phyloP scores from a whole-genome alignment of 768 basidiomycete genomes.

The Pleurotus sapidus region DNA sequence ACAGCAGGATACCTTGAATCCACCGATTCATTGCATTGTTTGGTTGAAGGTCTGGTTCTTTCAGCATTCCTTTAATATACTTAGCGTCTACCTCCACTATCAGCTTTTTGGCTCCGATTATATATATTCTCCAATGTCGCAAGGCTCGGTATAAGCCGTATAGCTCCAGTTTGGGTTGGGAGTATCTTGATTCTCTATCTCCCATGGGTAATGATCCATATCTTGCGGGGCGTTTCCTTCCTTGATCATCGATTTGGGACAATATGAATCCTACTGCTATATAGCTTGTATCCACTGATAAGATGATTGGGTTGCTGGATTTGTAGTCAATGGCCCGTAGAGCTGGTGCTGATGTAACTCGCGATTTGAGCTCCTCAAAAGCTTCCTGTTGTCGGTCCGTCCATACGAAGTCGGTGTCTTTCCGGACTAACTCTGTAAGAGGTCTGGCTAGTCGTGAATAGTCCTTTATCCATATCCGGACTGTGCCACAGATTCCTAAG shows the following conservation, averaged over 20 bases:
- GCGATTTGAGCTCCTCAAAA: constrained; percentile 14
- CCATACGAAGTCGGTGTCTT: constrained; percentile 23
- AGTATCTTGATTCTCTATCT: constrained; percentile 22
- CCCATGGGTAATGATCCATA: constrained; percentile 29
- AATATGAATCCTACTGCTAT: constrained; percentile 28
- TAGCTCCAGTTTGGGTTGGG: constrained; percentile 32
- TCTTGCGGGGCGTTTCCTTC: constrained; percentile 13
- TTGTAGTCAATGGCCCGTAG: constrained; percentile 27
- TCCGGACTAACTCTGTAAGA: constrained; percentile 13
- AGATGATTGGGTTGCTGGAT: constrained; percentile 16
- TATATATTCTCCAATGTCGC: constrained; percentile 14
- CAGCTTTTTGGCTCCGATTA: constrained; percentile 17
- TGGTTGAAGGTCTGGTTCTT: constrained; percentile 27
- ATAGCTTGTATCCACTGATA: constrained; percentile 27
- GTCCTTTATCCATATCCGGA: constrained; percentile 17
- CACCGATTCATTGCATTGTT: constrained; percentile 28
- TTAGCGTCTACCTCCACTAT: constrained; percentile 30
- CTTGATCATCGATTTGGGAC: constrained; percentile 22
- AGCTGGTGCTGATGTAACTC: constrained; percentile 13
- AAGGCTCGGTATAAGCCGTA: constrained; percentile 28
- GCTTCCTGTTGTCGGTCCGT: constrained; percentile 14
- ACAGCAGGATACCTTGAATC: constrained; percentile 29
- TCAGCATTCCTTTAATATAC: constrained; percentile 31
- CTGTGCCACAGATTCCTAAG: background rate
- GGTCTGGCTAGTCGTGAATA: constrained; percentile 13